phyloP scores from a whole-genome alignment of 2,329 filamentous ascomycete genomes.

The Mollisia scopiformis region DNA sequence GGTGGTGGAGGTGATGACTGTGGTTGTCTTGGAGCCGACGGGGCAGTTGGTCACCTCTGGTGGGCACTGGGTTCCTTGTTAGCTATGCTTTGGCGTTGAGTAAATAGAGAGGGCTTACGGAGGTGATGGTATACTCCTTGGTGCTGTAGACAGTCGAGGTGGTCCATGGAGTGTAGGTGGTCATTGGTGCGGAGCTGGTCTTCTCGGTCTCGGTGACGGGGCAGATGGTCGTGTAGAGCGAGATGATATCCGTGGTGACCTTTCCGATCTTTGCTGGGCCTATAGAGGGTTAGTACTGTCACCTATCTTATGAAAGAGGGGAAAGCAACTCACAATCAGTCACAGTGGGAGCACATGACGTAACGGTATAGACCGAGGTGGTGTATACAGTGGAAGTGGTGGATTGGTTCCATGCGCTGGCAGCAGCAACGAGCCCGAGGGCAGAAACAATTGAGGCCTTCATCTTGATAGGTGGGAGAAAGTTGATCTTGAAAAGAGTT shows the following conservation, averaged over 20 bases:
- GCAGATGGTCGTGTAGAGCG: constrained; percentile 40
- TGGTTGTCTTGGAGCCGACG: constrained; percentile 32
- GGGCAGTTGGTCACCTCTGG: constrained; percentile 35
- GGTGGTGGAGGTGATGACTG: constrained; percentile 36
- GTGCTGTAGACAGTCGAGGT: constrained; percentile 2
- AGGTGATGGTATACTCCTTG: constrained; percentile 19
- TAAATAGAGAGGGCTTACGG: constrained; percentile 15
- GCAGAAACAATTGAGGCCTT: constrained; percentile 21
- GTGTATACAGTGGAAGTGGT: constrained; percentile 52
- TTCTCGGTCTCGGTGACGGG: constrained; percentile 22
- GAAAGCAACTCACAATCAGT: too few relatives aligned
- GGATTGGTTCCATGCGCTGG: background rate
- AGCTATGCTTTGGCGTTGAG: constrained; percentile 22
- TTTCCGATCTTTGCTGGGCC: constrained; percentile 24
- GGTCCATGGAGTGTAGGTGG: background rate
- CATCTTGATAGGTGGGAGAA: constrained; percentile 19
- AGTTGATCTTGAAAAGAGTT: constrained; percentile 8
- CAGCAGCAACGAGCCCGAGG: constrained; percentile 16
- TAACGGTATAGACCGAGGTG: constrained; percentile 44
- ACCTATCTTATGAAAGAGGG: too few relatives aligned
- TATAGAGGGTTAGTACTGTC: too few relatives aligned
- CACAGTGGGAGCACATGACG: constrained; percentile 31
- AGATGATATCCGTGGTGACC: constrained; percentile 41
- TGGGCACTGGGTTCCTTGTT: constrained; percentile 24
- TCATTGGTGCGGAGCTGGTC: constrained; percentile 17